Percentiles rank a stretch among this genome's conserved stretches.
Evolutionary conservation across 2,329 filamentous ascomycete species (phyloP).

Genomic region (Pochonia chlamydosporia): DNA sequence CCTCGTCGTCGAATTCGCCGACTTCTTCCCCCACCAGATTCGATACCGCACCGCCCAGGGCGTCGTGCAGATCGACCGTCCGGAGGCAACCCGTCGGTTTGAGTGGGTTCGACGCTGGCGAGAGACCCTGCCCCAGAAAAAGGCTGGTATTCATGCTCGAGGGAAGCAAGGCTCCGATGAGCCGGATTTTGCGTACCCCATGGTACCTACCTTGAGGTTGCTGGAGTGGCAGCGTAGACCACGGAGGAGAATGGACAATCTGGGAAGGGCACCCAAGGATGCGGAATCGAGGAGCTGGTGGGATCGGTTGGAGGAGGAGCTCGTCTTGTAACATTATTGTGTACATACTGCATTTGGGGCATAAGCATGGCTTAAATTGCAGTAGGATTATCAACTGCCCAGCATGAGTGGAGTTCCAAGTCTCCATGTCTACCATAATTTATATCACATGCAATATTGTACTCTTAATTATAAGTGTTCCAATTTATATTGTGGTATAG

Average conservation of each 20-base stretch:
- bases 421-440: no score
- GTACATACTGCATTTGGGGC: no score
- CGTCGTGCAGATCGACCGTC: slow-evolving; percentile 18
- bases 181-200: slow-evolving; percentile 20
- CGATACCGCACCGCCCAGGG: slow-evolving; percentile 28
- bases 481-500: background rate
- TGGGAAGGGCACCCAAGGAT: slow-evolving; percentile 16
- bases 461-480: background rate
- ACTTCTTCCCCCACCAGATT: slow-evolving; percentile 25
- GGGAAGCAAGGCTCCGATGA: slow-evolving; percentile 10
- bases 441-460: no score
- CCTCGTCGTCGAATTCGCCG: slow-evolving; percentile 25
- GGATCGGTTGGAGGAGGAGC: slow-evolving; percentile 20
- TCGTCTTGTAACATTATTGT: slow-evolving; percentile 19
- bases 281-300: slow-evolving; percentile 20
- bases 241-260: slow-evolving; percentile 10
- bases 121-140: slow-evolving; percentile 21
- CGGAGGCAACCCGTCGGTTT: slow-evolving; percentile 15
- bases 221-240: slow-evolving; percentile 20
- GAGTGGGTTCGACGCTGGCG: slow-evolving; percentile 16
- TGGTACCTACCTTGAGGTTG: slow-evolving; percentile 15
- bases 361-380: no score
- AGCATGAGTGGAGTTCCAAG: no score
- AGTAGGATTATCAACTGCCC: no score
- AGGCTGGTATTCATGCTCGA: slow-evolving; percentile 11